These are phyloP conservation scores for Oryza punctata DNA, from an alignment of 176 grass and related monocot species.

Conservation along the genomic window DNA sequence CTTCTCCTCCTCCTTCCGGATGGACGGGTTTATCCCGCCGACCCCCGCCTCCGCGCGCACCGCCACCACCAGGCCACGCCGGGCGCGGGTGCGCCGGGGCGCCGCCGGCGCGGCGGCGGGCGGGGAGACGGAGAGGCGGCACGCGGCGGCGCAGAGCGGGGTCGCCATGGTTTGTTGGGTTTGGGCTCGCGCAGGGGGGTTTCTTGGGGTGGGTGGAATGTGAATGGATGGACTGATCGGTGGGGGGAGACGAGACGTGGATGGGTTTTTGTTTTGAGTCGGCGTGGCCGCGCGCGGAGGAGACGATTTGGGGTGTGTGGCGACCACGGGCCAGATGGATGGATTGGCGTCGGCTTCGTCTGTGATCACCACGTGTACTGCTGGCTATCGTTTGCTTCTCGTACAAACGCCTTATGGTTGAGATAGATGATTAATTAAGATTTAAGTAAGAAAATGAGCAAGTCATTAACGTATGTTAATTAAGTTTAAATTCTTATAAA, in stretches of 20 bases:
- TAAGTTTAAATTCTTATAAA: too few relatives aligned
- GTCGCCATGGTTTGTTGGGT: conserved; percentile 41
- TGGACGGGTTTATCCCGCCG: conserved; percentile 72
- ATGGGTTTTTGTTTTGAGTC: not conserved
- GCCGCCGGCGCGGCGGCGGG: not conserved
- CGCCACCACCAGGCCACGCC: conserved; percentile 28
- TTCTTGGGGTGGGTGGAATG: conserved; percentile 32
- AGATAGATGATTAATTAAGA: too few relatives aligned
- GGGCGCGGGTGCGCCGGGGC: not conserved
- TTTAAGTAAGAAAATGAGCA: too few relatives aligned
- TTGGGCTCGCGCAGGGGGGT: not conserved
- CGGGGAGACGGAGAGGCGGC: conserved; percentile 30
- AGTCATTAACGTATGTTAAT: too few relatives aligned
- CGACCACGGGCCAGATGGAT: conserved; percentile 39
- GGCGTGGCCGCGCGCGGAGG: conserved; percentile 18
- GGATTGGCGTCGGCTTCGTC: not conserved
- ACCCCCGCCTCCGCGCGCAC: conserved; percentile 63
- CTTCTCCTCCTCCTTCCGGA: conserved; percentile 86
- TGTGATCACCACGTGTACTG: not conserved
- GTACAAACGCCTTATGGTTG: too few relatives aligned
- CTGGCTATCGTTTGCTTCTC: too few relatives aligned
- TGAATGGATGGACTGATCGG: not conserved
- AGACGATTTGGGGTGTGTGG: conserved; percentile 55
- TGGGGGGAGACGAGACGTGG: too few relatives aligned
- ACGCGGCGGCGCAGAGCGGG: conserved; percentile 43